Conservation (phyloP, 1,284 basidiomycete species). For the Papiliotrema flavescens region DNA sequence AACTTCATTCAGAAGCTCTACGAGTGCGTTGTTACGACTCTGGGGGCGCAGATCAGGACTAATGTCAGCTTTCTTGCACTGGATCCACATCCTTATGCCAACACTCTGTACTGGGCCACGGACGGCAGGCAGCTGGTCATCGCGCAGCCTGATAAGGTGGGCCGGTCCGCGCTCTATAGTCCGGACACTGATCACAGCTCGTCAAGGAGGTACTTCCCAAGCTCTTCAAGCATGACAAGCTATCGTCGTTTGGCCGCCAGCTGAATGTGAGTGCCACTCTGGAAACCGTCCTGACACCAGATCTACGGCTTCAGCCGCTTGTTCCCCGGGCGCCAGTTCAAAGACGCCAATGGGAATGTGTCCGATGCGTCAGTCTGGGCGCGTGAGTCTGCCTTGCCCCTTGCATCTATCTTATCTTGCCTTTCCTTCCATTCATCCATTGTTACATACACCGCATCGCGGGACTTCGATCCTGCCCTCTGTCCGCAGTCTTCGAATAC, state of each 20-base stretch:
- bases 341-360: constrained; percentile 37
- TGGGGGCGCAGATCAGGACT: not conserved
- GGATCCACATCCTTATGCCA: constrained; percentile 34
- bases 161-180: not conserved
- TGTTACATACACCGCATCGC: too few relatives aligned
- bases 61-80: constrained; percentile 33
- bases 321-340: constrained; percentile 42
- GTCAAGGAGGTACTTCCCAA: constrained; percentile 36
- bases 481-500: too few relatives aligned
- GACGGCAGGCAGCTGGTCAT: constrained; percentile 41
- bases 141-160: constrained; percentile 36
- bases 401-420: not conserved
- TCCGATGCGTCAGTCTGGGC: constrained; percentile 44
- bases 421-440: not conserved
- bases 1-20: constrained; percentile 45
- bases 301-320: constrained; percentile 43
- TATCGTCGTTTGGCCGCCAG: constrained; percentile 41
- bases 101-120: constrained; percentile 42
- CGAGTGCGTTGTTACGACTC: constrained; percentile 23
- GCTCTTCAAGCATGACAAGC: constrained; percentile 44
- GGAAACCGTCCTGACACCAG: constrained; percentile 11
- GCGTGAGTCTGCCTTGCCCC: constrained; percentile 20
- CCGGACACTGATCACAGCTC: constrained; percentile 15
- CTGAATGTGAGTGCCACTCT: constrained; percentile 29
- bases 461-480: too few relatives aligned